phyloP scores from a whole-genome alignment of 129 eudicot species.

The Flaveria bidentis region DNA sequence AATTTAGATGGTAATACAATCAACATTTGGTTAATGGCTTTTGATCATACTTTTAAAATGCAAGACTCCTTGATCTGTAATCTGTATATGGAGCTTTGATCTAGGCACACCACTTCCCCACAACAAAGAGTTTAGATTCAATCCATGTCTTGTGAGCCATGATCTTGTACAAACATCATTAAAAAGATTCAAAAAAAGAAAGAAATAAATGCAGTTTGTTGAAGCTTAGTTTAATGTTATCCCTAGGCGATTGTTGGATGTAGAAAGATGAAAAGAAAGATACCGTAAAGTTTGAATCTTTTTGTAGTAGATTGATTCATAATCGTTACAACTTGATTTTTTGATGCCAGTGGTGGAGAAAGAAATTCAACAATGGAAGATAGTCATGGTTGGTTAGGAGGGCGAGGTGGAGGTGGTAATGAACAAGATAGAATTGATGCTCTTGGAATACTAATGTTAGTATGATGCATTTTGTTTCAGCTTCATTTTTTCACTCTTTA shows the following conservation, averaged over 20 bases:
- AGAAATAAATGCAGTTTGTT: background rate
- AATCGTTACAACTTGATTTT: background rate
- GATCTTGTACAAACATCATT: too few relatives aligned
- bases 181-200: background rate
- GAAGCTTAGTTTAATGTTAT: slow-evolving; percentile 2
- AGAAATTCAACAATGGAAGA: slow-evolving; percentile 51
- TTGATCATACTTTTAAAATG: too few relatives aligned
- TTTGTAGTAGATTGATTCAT: background rate
- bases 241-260: background rate
- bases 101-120: too few relatives aligned
- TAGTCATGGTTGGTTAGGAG: slow-evolving; percentile 45
- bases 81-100: too few relatives aligned
- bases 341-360: slow-evolving; percentile 49
- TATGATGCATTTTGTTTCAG: slow-evolving; percentile 10
- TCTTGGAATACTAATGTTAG: slow-evolving; percentile 94
- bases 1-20: background rate
- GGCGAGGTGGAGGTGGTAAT: slow-evolving; percentile 15
- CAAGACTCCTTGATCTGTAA: too few relatives aligned
- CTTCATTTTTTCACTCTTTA: slow-evolving; percentile 3
- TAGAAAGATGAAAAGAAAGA: background rate
- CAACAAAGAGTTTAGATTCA: too few relatives aligned
- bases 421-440: slow-evolving; percentile 69
- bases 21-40: too few relatives aligned
- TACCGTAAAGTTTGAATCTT: too few relatives aligned
- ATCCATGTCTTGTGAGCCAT: too few relatives aligned